phyloP scores from a whole-genome alignment of 2,329 filamentous ascomycete species.

The Zymoseptoria ardabiliae region DNA sequence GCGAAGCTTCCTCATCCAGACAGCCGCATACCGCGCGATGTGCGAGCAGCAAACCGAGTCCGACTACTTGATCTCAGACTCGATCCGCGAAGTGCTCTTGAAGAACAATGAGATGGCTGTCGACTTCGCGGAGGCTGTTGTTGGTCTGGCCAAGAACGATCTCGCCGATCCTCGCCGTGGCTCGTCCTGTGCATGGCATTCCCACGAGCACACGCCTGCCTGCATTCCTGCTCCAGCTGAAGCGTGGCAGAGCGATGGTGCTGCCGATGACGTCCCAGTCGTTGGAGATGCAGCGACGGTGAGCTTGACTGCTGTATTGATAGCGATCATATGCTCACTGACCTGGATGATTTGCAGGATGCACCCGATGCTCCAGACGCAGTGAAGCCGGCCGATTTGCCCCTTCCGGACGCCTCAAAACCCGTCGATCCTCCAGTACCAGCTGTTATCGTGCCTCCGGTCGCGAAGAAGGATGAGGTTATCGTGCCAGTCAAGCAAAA shows the following conservation, averaged over 20 bases:
- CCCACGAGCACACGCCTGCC: conserved; percentile 16
- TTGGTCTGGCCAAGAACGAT: conserved; percentile 22
- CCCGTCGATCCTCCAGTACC: not conserved
- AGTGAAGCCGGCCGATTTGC: not conserved
- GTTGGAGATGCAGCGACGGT: not conserved
- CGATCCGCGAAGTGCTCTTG: conserved; percentile 20
- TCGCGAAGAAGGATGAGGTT: not conserved
- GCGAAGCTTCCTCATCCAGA: conserved; percentile 28
- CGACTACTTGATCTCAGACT: conserved; percentile 18
- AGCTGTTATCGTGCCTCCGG: not conserved
- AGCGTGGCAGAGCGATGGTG: conserved; percentile 16
- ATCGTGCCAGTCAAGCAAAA: not conserved
- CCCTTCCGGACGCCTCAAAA: not conserved
- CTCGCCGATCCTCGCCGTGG: conserved; percentile 26
- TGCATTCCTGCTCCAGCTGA: conserved; percentile 9
- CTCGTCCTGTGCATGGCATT: conserved; percentile 25
- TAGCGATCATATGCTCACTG: not conserved
- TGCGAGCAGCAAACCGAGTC: conserved; percentile 15
- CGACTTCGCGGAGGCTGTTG: conserved; percentile 26
- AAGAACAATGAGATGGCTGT: conserved; percentile 22
- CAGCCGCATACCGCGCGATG: conserved; percentile 27
- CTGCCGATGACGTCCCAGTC: not conserved
- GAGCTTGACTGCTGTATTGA: not conserved
- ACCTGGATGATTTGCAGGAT: not conserved
- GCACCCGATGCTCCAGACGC: not conserved